A percentile compares a stretch with the other conserved stretches of the same genome.
These are phyloP conservation scores for Fusarium liriodendri DNA, from an alignment of 2,329 filamentous ascomycete genomes.

Conservation along the genomic window DNA sequence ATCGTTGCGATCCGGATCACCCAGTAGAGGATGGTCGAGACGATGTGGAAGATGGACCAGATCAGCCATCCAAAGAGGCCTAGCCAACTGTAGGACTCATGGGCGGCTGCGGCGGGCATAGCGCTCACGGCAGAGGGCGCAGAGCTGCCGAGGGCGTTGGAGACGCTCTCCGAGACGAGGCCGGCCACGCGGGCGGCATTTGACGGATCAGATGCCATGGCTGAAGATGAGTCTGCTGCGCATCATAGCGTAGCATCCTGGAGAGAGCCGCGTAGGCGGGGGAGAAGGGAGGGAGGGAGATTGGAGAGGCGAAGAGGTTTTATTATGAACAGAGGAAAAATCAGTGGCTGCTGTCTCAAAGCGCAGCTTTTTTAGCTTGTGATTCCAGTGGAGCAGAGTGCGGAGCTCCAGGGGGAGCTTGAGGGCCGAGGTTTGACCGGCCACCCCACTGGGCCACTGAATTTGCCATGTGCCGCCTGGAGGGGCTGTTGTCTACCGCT, in stretches of 20 bases:
- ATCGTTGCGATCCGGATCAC: slow-evolving; percentile 87
- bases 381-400: slow-evolving; percentile 26
- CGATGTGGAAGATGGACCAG: slow-evolving; percentile 65
- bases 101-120: slow-evolving; percentile 45
- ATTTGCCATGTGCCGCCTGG: slow-evolving; percentile 36
- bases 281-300: slow-evolving; percentile 14
- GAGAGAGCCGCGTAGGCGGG: slow-evolving; percentile 39
- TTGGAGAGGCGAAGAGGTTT: slow-evolving; percentile 31
- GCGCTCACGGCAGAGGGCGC: slow-evolving; percentile 54
- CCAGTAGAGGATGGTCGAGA: slow-evolving; percentile 77
- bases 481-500: slow-evolving; percentile 36
- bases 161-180: slow-evolving; percentile 48
- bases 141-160: slow-evolving; percentile 47
- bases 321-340: slow-evolving; percentile 41
- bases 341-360: slow-evolving; percentile 29
- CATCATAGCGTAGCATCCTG: slow-evolving; percentile 52
- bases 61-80: slow-evolving; percentile 66
- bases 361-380: slow-evolving; percentile 44
- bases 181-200: slow-evolving; percentile 50
- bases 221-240: slow-evolving; percentile 45
- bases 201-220: slow-evolving; percentile 57
- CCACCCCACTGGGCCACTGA: slow-evolving; percentile 35
- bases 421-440: slow-evolving; percentile 42
- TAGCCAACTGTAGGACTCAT: slow-evolving; percentile 65
- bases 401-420: slow-evolving; percentile 41